Evolutionary conservation across 2,329 filamentous ascomycete genomes (phyloP).

Genomic region (Neofusicoccum ribis): DNA sequence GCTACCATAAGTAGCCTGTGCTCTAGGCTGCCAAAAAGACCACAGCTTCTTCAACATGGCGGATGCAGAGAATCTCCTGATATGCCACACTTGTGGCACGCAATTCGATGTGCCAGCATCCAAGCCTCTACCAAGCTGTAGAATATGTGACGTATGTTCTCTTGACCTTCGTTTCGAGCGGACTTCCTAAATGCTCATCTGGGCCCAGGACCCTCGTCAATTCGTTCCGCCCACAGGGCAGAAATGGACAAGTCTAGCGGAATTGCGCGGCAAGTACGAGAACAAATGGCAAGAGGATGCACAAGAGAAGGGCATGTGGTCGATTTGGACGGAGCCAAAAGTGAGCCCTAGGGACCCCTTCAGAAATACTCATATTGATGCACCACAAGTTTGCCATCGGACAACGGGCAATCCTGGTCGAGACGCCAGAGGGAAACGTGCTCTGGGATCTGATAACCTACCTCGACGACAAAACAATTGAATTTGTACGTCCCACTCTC

Average conservation of each 20-base stretch:
- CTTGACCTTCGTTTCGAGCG: neutral
- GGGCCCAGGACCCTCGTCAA: conserved; percentile 59
- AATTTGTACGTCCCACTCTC: conserved; percentile 30
- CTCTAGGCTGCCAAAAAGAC: neutral
- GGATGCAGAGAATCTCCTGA: conserved; percentile 44
- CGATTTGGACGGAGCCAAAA: conserved; percentile 47
- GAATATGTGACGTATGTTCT: conserved; percentile 67
- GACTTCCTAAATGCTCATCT: neutral
- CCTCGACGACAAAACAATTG: conserved; percentile 65
- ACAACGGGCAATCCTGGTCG: conserved; percentile 69
- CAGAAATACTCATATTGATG: neutral
- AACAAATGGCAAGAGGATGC: conserved; percentile 57
- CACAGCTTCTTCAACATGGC: neutral
- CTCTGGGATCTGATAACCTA: conserved; percentile 78
- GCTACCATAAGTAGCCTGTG: neutral
- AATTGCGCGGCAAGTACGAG: conserved; percentile 45
- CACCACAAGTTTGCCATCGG: conserved; percentile 66
- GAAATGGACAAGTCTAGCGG: conserved; percentile 62
- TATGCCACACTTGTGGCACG: conserved; percentile 70
- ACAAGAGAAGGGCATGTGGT: conserved; percentile 47
- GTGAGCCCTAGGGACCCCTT: conserved; percentile 30
- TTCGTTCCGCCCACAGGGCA: conserved; percentile 67
- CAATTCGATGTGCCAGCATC: conserved; percentile 61
- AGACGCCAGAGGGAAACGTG: conserved; percentile 67
- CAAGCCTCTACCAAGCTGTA: conserved; percentile 56